Evolutionary conservation across 2,329 filamentous ascomycete species (phyloP), one percentile per base, ranked within the genome.

Genomic region (Neopestalotiopsis rosae): DNA sequence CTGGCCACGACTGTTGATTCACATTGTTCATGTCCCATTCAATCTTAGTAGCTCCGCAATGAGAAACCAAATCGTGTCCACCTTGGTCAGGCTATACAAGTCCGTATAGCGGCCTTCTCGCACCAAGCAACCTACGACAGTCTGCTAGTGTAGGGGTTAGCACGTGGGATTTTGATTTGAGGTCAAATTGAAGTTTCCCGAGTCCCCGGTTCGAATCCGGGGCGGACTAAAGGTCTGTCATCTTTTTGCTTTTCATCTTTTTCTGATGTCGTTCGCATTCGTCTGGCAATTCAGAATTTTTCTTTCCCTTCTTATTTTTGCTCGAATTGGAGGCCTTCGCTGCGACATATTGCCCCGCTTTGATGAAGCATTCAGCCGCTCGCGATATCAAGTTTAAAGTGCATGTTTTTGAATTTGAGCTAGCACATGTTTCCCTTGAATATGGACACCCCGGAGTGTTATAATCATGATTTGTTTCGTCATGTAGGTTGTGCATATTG

Each of bases 191-290:
- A 64, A 14, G 7, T 12, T 64, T 49, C 61, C 40, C 17, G 61
- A 64, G 40, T 64, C 61, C 61, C 40, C 61, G 61, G 61, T 64
- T 64, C 61, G 61, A 64, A 64, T 40, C 61, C 61, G 61, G 40
- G 61, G n/a, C 45, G 45, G 45, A 52, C 24, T 32, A 38, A 49
- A n/a, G n/a, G n/a, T 12, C 32, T 62, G 17, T 42, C n/a, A 17
- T 62, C n/a, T 2, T 40, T 62, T 61, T 61, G 20, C 28, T 17
- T 6, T 59, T 32, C 10, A 5, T 59, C n/a, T 6, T 59, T 59
- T 10, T 34, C 12, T 17, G 17, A 20, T 6, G 4, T 28, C 24
- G 24, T 28, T 28, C 24, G 24, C 24, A 28, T 28, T 28, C 24
- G 24, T 28, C 4, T 28, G 24, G 24, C 24, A 28, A 28, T 28